Evolutionary conservation across 768 basidiomycete species (phyloP).

Genomic region (Lyophyllum shimeji): DNA sequence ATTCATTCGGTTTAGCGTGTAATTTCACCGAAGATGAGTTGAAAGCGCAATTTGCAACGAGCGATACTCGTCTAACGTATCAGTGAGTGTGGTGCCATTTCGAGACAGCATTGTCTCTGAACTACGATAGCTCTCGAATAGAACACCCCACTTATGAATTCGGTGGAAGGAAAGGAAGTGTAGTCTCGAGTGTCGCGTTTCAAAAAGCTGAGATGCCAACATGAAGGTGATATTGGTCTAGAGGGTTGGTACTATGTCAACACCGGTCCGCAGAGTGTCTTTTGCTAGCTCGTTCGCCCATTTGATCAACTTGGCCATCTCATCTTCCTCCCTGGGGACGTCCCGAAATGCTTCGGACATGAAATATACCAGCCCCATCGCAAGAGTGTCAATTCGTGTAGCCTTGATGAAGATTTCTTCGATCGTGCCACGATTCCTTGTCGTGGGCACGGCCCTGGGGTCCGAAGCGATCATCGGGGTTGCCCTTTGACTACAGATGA

Average conservation of each 20-base stretch:
- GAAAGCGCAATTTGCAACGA: slow-evolving; percentile 46
- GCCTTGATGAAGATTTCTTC: slow-evolving; percentile 83
- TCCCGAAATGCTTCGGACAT: slow-evolving; percentile 43
- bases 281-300: slow-evolving; percentile 71
- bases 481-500: slow-evolving; percentile 72
- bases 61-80: slow-evolving; percentile 52
- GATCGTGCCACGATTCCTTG: slow-evolving; percentile 56
- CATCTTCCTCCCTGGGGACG: slow-evolving; percentile 29
- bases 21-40: slow-evolving; percentile 85
- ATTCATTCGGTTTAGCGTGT: slow-evolving; percentile 48
- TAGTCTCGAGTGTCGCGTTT: slow-evolving; percentile 73
- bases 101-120: background rate
- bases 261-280: slow-evolving; percentile 65
- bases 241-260: slow-evolving; percentile 48
- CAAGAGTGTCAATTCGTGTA: slow-evolving; percentile 59
- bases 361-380: slow-evolving; percentile 78
- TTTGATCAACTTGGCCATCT: slow-evolving; percentile 43
- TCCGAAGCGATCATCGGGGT: slow-evolving; percentile 58
- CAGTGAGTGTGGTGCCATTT: slow-evolving; percentile 48
- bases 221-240: slow-evolving; percentile 12
- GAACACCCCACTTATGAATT: slow-evolving; percentile 73
- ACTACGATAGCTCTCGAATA: slow-evolving; percentile 58
- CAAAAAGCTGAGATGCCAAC: slow-evolving; percentile 24
- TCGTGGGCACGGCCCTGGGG: slow-evolving; percentile 33
- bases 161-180: slow-evolving; percentile 75